Evolutionary conservation across 2,329 filamentous ascomycete species (phyloP).

Genomic region (Paraconiothyrium sp.): DNA sequence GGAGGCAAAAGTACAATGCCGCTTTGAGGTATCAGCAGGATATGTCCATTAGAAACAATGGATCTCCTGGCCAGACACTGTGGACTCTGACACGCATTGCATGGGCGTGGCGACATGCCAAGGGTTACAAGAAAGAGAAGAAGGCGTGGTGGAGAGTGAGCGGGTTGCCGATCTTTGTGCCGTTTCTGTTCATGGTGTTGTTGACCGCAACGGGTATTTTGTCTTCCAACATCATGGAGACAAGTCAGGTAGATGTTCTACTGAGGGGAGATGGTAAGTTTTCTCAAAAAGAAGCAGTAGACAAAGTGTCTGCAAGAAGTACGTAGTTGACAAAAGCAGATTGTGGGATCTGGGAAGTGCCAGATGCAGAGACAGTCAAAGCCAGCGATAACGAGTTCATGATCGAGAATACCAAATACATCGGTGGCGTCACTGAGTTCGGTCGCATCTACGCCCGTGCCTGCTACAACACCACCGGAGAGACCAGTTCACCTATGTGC

Average conservation of each 20-base stretch:
- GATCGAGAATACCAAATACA: constrained; percentile 17
- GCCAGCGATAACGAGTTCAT: constrained; percentile 12
- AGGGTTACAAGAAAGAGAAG: constrained; percentile 1
- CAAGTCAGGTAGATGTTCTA: constrained; percentile 15
- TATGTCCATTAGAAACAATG: constrained; percentile 19
- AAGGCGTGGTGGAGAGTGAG: constrained; percentile 9
- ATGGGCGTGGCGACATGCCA: constrained; percentile 19
- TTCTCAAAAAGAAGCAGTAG: neutral
- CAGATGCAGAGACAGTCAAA: constrained; percentile 11
- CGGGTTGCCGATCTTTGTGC: constrained; percentile 11
- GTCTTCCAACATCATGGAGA: constrained; percentile 19
- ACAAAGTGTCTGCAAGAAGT: neutral
- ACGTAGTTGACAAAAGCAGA: neutral
- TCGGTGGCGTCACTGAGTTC: constrained; percentile 14
- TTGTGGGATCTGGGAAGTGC: constrained; percentile 19
- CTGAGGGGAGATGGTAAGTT: constrained; percentile 10
- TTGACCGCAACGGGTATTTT: constrained; percentile 20
- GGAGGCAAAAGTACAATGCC: constrained; percentile 4
- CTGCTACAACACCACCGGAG: constrained; percentile 18
- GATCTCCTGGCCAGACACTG: constrained; percentile 15
- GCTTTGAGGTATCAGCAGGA: constrained; percentile 20
- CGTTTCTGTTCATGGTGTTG: constrained; percentile 13
- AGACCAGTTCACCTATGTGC: constrained; percentile 10
- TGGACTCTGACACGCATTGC: constrained; percentile 17
- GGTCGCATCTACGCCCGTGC: constrained; percentile 18